These are phyloP conservation scores for Logfia minima DNA, from an alignment of 129 eudicot genomes.

Conservation along the genomic window DNA sequence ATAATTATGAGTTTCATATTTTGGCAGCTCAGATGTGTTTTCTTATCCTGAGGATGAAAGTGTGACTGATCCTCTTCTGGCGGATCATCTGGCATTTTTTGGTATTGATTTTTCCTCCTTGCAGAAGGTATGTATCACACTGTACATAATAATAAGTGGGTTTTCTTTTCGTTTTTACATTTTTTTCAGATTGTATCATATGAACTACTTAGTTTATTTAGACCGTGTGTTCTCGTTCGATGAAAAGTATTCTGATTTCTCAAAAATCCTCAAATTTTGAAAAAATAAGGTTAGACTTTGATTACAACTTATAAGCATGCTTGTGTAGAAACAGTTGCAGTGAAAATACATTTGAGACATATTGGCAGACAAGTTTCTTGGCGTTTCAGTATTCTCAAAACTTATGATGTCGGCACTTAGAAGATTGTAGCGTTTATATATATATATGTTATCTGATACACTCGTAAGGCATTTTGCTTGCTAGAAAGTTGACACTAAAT, in stretches of 20 bases:
- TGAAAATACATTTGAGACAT: constrained; percentile 2
- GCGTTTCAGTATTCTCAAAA: background rate
- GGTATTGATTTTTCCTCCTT: constrained; percentile 94
- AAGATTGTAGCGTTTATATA: background rate
- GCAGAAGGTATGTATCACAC: constrained; percentile 64
- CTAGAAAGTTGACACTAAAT: background rate
- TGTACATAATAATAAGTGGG: background rate
- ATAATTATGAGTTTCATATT: constrained; percentile 47
- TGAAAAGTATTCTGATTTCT: constrained; percentile 3
- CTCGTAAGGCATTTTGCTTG: background rate
- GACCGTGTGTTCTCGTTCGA: background rate
- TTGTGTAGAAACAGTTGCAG: background rate
- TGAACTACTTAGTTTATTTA: background rate
- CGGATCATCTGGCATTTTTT: constrained; percentile 82
- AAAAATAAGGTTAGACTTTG: background rate
- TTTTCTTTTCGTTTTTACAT: background rate
- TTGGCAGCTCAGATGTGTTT: constrained; percentile 97
- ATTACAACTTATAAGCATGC: background rate
- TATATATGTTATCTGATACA: background rate
- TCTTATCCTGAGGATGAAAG: constrained; percentile 97
- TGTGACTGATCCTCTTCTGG: constrained; percentile 77
- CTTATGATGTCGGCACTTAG: background rate
- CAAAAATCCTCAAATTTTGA: background rate
- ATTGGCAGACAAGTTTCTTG: background rate
- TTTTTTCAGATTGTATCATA: background rate